A percentile compares a stretch with the other conserved stretches of the same genome.
Conservation (phyloP, 176 grass and related monocot genomes). For the Calamus simplicifolius region DNA sequence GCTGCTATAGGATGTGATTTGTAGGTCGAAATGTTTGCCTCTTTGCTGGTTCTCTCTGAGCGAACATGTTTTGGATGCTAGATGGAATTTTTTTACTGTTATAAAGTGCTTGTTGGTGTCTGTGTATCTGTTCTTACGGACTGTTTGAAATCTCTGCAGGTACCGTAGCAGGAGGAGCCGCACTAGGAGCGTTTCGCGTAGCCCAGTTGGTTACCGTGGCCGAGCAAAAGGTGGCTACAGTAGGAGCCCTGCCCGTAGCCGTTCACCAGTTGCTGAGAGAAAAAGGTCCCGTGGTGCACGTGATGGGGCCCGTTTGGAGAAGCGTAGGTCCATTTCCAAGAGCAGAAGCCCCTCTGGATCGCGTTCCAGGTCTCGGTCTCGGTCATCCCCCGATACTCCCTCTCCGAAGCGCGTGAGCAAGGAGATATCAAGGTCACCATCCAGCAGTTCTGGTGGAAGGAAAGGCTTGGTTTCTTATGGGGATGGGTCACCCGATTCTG, state of each 20-base stretch:
- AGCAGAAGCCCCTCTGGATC: slow-evolving; percentile 62
- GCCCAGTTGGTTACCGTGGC: slow-evolving; percentile 40
- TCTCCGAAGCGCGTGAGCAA: slow-evolving; percentile 44
- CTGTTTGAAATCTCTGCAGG: slow-evolving; percentile 14
- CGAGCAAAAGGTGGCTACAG: slow-evolving; percentile 53
- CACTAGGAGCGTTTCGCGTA: slow-evolving; percentile 50
- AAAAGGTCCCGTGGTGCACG: slow-evolving; percentile 30
- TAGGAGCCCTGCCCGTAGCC: slow-evolving; percentile 49
- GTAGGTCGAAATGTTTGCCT: too few species aligned
- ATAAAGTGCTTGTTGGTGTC: too few species aligned
- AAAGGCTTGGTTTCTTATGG: slow-evolving; percentile 91
- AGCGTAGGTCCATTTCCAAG: slow-evolving; percentile 41
- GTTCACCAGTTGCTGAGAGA: slow-evolving; percentile 51
- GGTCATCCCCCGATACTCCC: slow-evolving; percentile 45
- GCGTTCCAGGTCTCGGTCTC: slow-evolving; percentile 54
- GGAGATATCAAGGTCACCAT: slow-evolving; percentile 47
- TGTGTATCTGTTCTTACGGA: too few species aligned
- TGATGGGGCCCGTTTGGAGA: slow-evolving; percentile 6
- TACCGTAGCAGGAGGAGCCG: slow-evolving; percentile 68
- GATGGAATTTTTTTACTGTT: too few species aligned
- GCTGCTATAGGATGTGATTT: too few species aligned
- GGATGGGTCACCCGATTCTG: slow-evolving; percentile 62
- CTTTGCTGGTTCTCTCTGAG: too few species aligned
- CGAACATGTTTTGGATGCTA: too few species aligned
- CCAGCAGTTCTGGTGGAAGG: slow-evolving; percentile 66